Conservation (phyloP, 2,329 filamentous ascomycete species). For the Seiridium cupressi region DNA sequence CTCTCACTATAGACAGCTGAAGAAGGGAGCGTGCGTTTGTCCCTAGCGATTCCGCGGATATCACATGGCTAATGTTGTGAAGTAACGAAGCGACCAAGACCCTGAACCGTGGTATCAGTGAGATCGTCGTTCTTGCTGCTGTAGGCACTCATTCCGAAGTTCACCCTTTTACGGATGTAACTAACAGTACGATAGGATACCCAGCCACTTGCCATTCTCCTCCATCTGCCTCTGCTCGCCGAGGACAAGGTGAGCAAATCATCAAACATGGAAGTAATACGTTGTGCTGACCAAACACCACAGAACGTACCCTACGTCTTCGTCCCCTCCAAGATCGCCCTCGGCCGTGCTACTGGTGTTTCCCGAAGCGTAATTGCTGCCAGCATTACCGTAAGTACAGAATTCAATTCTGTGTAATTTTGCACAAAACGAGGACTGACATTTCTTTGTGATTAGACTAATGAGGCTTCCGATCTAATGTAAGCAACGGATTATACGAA, state of each 20-base stretch:
- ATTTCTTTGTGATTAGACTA: conserved; percentile 45
- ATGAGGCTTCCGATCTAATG: conserved; percentile 82
- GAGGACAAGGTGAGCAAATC: conserved; percentile 63
- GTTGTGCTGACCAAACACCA: too few relatives aligned
- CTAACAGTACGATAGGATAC: conserved; percentile 54
- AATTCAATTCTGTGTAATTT: too few relatives aligned
- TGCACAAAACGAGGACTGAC: too few relatives aligned
- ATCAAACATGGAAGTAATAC: too few relatives aligned
- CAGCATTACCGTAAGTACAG: conserved; percentile 57
- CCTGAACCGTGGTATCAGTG: conserved; percentile 35
- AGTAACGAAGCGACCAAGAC: conserved; percentile 86
- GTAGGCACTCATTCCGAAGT: too few relatives aligned
- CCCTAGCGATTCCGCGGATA: too few relatives aligned
- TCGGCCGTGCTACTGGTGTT: conserved; percentile 88
- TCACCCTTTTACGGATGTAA: too few relatives aligned
- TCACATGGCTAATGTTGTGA: conserved; percentile 68
- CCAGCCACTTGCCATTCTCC: conserved; percentile 79
- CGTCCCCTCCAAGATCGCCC: conserved; percentile 67
- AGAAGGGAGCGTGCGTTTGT: too few relatives aligned
- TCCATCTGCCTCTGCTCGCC: conserved; percentile 84
- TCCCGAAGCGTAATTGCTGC: conserved; percentile 72
- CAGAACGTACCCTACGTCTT: conserved; percentile 66
- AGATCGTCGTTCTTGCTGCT: too few relatives aligned
- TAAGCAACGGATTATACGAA: neutral
- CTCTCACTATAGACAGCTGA: conserved; percentile 62